Percentiles rank a stretch among this genome's conserved stretches.
These are phyloP conservation scores for Sporothrix schenckii DNA, from an alignment of 2,329 filamentous ascomycete genomes.

Conservation along the genomic window DNA sequence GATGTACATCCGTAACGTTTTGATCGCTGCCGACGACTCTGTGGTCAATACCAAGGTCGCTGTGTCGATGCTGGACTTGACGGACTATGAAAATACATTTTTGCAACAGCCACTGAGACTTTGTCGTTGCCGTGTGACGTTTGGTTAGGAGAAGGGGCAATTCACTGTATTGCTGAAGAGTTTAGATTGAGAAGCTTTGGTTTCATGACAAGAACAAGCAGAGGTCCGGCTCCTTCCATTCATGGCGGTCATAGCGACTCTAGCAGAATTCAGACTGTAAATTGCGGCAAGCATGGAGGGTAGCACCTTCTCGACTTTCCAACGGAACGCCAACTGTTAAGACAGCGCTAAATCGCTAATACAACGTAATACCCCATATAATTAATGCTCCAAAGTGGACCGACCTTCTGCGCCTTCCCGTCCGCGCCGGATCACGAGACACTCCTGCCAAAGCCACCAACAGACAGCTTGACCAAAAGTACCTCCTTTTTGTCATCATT, in stretches of 20 bases:
- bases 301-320: not conserved
- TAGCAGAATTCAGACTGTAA: not conserved
- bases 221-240: too few relatives aligned
- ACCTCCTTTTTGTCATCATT: not conserved
- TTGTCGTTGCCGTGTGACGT: too few relatives aligned
- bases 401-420: not conserved
- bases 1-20: not conserved
- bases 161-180: too few relatives aligned
- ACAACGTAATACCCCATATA: not conserved
- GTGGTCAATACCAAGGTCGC: conserved; percentile 43
- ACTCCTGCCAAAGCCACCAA: not conserved
- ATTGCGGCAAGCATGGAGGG: not conserved
- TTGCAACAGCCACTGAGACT: conserved; percentile 44
- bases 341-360: not conserved
- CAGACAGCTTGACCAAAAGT: conserved; percentile 18
- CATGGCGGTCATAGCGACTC: too few relatives aligned
- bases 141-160: too few relatives aligned
- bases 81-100: conserved; percentile 47
- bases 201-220: too few relatives aligned
- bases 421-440: conserved; percentile 18
- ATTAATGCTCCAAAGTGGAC: not conserved
- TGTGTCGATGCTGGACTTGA: conserved; percentile 45
- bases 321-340: conserved; percentile 9
- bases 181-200: too few relatives aligned
- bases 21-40: conserved; percentile 1